phyloP scores from a whole-genome alignment of 306 rosid species.

The Herpetospermum pedunculosum region DNA sequence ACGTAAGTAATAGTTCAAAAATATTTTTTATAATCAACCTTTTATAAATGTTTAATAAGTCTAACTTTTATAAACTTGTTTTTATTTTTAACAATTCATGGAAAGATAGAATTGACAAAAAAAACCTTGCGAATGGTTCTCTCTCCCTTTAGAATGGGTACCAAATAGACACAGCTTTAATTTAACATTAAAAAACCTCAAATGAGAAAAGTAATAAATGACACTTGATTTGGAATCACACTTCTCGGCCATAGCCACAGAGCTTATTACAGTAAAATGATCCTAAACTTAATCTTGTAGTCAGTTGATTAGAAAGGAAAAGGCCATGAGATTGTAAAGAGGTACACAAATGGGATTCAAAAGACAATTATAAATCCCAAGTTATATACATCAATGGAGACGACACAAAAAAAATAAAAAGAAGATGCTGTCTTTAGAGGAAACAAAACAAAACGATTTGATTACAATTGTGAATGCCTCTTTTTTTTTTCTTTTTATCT shows the following conservation, averaged over 20 bases:
- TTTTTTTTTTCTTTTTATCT: neutral
- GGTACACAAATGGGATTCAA: slow-evolving; percentile 1
- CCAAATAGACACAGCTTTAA: too few relatives aligned
- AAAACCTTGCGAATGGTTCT: too few relatives aligned
- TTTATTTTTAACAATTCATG: too few relatives aligned
- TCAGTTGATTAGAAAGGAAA: neutral
- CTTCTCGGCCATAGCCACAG: neutral
- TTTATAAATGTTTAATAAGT: too few relatives aligned
- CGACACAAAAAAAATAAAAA: neutral
- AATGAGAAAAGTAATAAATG: too few relatives aligned
- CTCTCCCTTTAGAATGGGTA: too few relatives aligned
- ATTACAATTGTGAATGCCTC: slow-evolving; percentile 3
- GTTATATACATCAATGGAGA: neutral
- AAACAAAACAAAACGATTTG: neutral
- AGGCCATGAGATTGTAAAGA: neutral
- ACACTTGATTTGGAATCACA: too few relatives aligned
- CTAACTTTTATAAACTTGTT: too few relatives aligned
- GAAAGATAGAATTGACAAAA: too few relatives aligned
- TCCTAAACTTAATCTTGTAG: neutral
- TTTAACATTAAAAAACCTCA: too few relatives aligned
- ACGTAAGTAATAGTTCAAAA: too few relatives aligned
- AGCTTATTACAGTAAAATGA: slow-evolving; percentile 3
- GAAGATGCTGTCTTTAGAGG: neutral
- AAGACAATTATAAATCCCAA: neutral
- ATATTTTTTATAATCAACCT: too few relatives aligned